These are phyloP conservation scores for Hypholoma fasciculare DNA, from an alignment of 768 basidiomycete species.

Conservation along the genomic window DNA sequence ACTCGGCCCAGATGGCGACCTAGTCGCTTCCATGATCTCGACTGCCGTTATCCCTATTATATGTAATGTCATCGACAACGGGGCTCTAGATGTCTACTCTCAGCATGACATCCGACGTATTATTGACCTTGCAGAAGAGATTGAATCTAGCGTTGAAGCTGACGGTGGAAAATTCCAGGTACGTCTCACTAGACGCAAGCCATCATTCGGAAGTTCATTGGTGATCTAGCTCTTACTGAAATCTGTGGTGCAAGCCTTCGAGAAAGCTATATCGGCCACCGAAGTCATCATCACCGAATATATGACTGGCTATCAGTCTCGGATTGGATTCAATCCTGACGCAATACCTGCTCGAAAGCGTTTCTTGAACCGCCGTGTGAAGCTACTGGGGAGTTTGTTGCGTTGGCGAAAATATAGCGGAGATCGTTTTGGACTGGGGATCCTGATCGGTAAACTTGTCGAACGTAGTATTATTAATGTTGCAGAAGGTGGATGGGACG, in stretches of 20 bases:
- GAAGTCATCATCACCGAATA: conserved; percentile 53
- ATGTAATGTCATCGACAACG: conserved; percentile 72
- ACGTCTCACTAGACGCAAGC: conserved; percentile 12
- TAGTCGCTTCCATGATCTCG: conserved; percentile 87
- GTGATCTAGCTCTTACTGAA: conserved; percentile 54
- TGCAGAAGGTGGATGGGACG: conserved; percentile 82
- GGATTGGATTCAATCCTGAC: conserved; percentile 71
- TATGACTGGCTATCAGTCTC: conserved; percentile 29
- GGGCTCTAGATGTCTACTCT: conserved; percentile 84
- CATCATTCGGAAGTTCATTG: conserved; percentile 1
- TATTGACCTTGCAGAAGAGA: conserved; percentile 77
- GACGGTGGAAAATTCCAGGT: conserved; percentile 69
- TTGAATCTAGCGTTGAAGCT: conserved; percentile 71
- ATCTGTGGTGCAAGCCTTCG: conserved; percentile 51
- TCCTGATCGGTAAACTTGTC: conserved; percentile 56
- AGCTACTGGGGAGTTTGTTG: conserved; percentile 72
- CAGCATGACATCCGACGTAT: conserved; percentile 56
- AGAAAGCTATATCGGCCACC: conserved; percentile 52
- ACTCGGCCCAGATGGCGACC: conserved; percentile 81
- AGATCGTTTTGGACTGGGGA: conserved; percentile 55
- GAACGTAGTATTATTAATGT: conserved; percentile 61
- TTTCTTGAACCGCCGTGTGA: conserved; percentile 64
- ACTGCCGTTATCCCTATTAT: conserved; percentile 78
- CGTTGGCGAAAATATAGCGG: conserved; percentile 76
- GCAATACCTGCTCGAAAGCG: conserved; percentile 70